Evolutionary conservation across 1,139 yeast genomes (phyloP), one percentile per base, ranked within the genome.

Genomic region (Yamadazyma songkhlaensis): DNA sequence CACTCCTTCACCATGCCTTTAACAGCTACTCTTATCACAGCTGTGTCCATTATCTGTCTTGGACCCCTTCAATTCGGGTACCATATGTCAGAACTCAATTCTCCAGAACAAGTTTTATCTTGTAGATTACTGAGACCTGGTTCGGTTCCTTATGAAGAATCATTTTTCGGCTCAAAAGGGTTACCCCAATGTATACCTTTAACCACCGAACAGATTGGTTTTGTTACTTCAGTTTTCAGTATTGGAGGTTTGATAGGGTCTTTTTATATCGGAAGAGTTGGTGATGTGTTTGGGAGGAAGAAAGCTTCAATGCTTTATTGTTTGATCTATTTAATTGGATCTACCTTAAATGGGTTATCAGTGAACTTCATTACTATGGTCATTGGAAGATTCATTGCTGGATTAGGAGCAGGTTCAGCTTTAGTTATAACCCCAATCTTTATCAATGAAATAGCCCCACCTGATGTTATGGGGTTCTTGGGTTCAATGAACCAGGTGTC

Each of bases 401-500:
- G 98, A 0, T 40, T 88, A 5, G 95, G 86, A 2, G 95, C 96
- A 7, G 98, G 98, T 4, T 70, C 83, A 8, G 84, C 92, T 1
- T 74, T 92, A 44, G 97, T 92, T 4, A 79, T 85, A 10, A 84
- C 90, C 0, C 94, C 97, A 0, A 62, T 92, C 41, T 81, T 81
- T 49, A 78, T 90, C 48, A 83, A 81, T 53, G 96, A 89, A 58
- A 74, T 89, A 14, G 70, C 94, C 9, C 97, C 97, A 0, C 56
- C 70, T 1, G 62, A 67, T 9, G 62, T 75, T 42, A 77, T 85
- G 37, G 97, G 97, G 1, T 64, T 82, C 23, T 68, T 90, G 44
- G 97, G 98, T 0, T 75, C 94, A 15, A 80, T 87, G 85, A 85
- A 84, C 45, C 98, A 92, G 59, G 81, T 88, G 2, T 79, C 87